Base-by-base conservation (phyloP, 352 stramenopile species). In the Globisporangium emineosum region DNA sequence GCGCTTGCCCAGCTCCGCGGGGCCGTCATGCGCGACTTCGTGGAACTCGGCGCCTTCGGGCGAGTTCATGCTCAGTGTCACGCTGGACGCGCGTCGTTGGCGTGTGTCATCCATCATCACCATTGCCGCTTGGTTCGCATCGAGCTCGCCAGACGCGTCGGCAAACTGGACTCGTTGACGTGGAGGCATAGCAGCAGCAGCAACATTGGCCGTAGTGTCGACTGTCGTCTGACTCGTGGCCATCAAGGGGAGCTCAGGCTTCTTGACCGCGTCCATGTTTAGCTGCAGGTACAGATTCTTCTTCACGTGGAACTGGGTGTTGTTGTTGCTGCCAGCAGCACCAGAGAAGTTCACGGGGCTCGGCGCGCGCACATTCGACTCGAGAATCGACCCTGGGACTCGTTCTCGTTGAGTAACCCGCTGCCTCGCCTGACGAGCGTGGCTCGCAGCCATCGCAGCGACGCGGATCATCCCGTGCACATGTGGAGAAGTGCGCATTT, bases 11-110 rank as follows among this genome's bases (percentile, higher is more conserved):
- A 94, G 67, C 42, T 90, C 72, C 32, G 78, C 70, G 0, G 86
- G 86, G 0, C 86, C 86, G 33, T 94, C 86, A 33, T 88, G 72
- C 17, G 81, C 78, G n/a, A 94, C 84, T 56, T 87, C 81, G 1
- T 75, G 49, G 59, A 91, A 94, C n/a, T 88, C 83, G 1, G 75
- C 78, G n/a, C 77, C 78, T 73, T 91, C 79, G 0, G 78, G 81
- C 0, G 83, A 85, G 33, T 70, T 78, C 70, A 90, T 81, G 42
- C 73, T 81, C 6, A 89, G 60, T 1, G 76, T 89, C 25, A 90
- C 60, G 40, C 79, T 92, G 12, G 81, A 89, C 9, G 71, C 57
- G 17, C 81, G 79, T 53, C 81, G 72, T 43, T 66, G 63, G 15
- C 21, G 60, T 30, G 30, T 53, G 3, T 54, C 35, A 23, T 25